Base-by-base conservation (phyloP, 352 stramenopile species). In the Pythium coloratum region DNA sequence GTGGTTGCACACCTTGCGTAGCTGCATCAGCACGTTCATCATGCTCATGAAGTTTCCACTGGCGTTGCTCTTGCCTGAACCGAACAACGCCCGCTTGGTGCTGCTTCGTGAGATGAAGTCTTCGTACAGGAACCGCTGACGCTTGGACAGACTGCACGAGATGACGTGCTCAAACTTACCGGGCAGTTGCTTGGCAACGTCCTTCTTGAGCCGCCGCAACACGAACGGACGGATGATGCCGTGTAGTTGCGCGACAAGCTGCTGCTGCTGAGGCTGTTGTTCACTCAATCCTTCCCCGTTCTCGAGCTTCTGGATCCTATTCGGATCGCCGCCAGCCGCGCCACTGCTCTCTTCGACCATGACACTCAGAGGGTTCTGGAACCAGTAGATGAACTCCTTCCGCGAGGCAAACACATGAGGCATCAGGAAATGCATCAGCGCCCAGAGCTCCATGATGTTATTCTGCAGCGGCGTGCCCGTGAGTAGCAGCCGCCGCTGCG, bases 11-110 rank as follows among this genome's bases (percentile, higher is more conserved):
- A 97, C 89, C 74, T 99, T 99, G 36, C 97, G 86, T 12, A 99
- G 81, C 72, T 99, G 97, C 97, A 99, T 99, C 8, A 99, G 81
- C 14, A 99, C 95, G 65, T 99, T 99, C 97, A 99, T 99, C 97
- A 99, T 99, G 70, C 96, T 97, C 93, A 99, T 98, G 67, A 94
- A 92, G 46, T 93, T 93, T 20, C 71, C 83, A 2, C 81, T 72
- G 6, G 95, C 97, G 24, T 96, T 90, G 24, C 62, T 44, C 44
- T 61, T 62, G 9, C 85, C 84, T 28, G 67, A 68, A 10, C 93
- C 91, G 61, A 84, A 80, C 69, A 99, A 80, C n/a, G 94, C 92
- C 32, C 91, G 84, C n/a, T 96, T 80, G 0, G 96, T 99, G 42
- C 83, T 95, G 59, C 90, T 98, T 20, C 96, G 85, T 1, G 95